These are phyloP conservation scores for Helicocarpus griseus DNA, from an alignment of 2,329 filamentous ascomycete genomes.

Conservation along the genomic window DNA sequence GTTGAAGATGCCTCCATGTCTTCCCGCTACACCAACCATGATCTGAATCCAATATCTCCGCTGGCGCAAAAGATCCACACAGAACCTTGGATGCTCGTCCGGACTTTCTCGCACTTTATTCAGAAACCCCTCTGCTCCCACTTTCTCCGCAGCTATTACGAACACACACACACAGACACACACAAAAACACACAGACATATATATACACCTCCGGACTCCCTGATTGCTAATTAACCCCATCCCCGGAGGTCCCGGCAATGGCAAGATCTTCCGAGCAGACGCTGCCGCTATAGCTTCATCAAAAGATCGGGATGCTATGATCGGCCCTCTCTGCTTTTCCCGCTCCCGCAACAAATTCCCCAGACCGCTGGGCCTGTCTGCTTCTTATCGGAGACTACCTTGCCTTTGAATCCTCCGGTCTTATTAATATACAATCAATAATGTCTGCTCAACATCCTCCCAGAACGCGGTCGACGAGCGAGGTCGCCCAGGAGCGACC, in stretches of 20 bases:
- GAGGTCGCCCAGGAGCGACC: constrained; percentile 20
- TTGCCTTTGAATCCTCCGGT: not conserved
- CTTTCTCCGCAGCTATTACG: not conserved
- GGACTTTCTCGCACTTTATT: no score
- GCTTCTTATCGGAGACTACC: no score
- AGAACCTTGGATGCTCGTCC: not conserved
- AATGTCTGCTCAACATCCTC: constrained; percentile 17
- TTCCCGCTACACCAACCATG: not conserved
- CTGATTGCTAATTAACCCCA: not conserved
- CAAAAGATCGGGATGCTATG: not conserved
- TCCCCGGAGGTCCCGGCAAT: not conserved
- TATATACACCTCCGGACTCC: no score
- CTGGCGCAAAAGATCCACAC: not conserved
- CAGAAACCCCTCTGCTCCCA: no score
- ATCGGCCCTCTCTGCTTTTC: not conserved
- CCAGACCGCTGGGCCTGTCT: not conserved
- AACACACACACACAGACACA: not conserved
- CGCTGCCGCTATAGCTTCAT: not conserved
- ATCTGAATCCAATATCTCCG: not conserved
- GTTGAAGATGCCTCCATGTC: not conserved
- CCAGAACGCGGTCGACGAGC: constrained; percentile 24
- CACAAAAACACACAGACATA: not conserved
- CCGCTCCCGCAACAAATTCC: not conserved
- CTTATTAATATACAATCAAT: not conserved
- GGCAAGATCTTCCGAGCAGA: not conserved